phyloP scores from a whole-genome alignment of 169 alveolate genomes.

The Eimeria brunetti region DNA sequence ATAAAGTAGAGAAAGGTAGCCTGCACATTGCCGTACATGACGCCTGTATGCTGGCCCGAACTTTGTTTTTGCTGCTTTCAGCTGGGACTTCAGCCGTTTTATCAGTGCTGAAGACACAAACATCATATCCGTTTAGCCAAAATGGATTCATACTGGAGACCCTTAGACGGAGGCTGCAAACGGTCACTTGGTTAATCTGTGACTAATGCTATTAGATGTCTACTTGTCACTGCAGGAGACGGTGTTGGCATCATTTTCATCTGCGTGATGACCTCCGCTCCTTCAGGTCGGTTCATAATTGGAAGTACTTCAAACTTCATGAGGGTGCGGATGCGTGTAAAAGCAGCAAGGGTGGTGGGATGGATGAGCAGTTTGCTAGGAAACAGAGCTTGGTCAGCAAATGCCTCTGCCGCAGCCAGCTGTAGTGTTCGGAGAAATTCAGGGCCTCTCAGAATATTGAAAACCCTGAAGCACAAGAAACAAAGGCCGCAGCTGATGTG shows the following conservation, averaged over 20 bases:
- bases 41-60: constrained; percentile 3
- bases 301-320: constrained; percentile 36
- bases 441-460: constrained; percentile 56
- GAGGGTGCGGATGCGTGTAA: constrained; percentile 46
- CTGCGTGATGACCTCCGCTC: constrained; percentile 29
- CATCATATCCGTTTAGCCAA: not conserved
- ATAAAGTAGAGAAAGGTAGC: constrained; percentile 28
- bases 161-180: not conserved
- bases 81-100: constrained; percentile 11
- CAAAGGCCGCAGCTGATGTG: not conserved
- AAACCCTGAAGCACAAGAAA: not conserved
- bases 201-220: not conserved
- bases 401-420: constrained; percentile 60
- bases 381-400: constrained; percentile 56
- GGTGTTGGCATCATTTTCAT: constrained; percentile 73
- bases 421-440: constrained; percentile 41
- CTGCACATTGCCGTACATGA: constrained; percentile 38
- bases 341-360: constrained; percentile 63
- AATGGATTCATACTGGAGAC: not conserved
- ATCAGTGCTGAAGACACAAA: constrained; percentile 32
- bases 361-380: constrained; percentile 32
- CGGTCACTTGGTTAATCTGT: not conserved
- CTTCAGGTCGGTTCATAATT: constrained; percentile 32
- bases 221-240: constrained; percentile 50
- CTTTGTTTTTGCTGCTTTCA: not conserved